These are phyloP conservation scores for Sporothrix variecibatus DNA, from an alignment of 2,329 filamentous ascomycete species.

Conservation along the genomic window DNA sequence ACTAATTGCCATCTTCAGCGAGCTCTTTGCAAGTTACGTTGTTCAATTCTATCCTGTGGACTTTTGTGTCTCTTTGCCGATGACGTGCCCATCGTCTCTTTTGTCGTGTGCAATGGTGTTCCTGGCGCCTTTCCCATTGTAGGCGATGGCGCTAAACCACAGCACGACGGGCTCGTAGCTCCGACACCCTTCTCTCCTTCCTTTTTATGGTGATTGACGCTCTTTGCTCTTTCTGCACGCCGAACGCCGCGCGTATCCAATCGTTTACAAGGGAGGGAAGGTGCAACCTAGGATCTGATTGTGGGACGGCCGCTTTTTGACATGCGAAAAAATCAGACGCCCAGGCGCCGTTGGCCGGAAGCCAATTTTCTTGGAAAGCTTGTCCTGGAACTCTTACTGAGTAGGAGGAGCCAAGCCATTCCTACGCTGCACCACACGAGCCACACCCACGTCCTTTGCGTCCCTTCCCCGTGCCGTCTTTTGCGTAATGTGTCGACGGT, in stretches of 20 bases:
- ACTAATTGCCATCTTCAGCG: not conserved
- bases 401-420: not conserved
- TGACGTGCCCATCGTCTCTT: constrained; percentile 1
- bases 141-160: not conserved
- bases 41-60: not conserved
- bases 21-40: not conserved
- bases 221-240: not conserved
- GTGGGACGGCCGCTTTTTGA: not conserved
- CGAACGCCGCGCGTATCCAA: not conserved
- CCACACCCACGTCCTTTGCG: not conserved
- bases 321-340: not conserved
- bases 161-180: constrained; percentile 6
- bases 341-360: constrained; percentile 15
- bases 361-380: constrained; percentile 21
- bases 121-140: not conserved
- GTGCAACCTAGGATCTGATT: constrained; percentile 17
- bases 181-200: not conserved
- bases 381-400: not conserved
- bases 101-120: not conserved
- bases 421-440: not conserved
- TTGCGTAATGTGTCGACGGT: constrained; percentile 11
- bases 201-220: not conserved
- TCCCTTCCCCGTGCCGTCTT: constrained; percentile 16
- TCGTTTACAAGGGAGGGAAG: not conserved
- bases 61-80: not conserved